Conservation (phyloP, 2,329 filamentous ascomycete genomes). For the Chaetomiaceae sp. region DNA sequence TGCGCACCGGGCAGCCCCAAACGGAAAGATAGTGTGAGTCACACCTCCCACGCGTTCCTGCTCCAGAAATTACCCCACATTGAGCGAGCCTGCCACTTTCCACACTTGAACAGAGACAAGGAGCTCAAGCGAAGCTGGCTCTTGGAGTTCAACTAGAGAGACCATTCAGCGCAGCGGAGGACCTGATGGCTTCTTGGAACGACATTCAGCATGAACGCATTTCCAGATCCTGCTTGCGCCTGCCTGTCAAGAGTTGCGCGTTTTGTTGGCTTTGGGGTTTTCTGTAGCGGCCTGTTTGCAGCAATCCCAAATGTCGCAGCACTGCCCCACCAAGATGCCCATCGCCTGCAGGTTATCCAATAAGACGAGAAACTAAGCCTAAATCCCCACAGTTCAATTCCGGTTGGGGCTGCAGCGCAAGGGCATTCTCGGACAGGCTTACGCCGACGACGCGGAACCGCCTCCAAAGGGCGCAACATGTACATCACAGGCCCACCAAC, state of each 20-base stretch:
- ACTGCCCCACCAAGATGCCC: slow-evolving; percentile 18
- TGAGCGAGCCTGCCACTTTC: neutral
- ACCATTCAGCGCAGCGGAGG: too few species aligned
- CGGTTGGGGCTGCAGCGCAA: slow-evolving; percentile 14
- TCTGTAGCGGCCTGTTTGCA: slow-evolving; percentile 3
- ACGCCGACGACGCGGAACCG: slow-evolving; percentile 15
- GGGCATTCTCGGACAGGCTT: slow-evolving; percentile 16
- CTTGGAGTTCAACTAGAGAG: too few species aligned
- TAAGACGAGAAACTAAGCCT: neutral
- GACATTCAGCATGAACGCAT: too few species aligned
- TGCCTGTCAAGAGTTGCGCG: too few species aligned
- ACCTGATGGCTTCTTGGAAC: too few species aligned
- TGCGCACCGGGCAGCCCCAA: slow-evolving; percentile 19
- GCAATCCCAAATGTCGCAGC: slow-evolving; percentile 1
- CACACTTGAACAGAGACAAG: neutral
- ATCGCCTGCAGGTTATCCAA: slow-evolving; percentile 9
- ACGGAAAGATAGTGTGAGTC: slow-evolving; percentile 29
- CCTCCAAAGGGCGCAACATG: slow-evolving; percentile 16
- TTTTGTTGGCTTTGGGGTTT: neutral
- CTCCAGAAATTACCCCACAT: slow-evolving; percentile 18
- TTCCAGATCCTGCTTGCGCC: too few species aligned
- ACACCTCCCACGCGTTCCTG: slow-evolving; percentile 17
- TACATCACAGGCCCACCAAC: neutral
- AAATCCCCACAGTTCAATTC: slow-evolving; percentile 14
- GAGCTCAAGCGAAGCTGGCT: neutral